Conservation (phyloP, 2,329 filamentous ascomycete species). For the Aspergillus terreus region DNA sequence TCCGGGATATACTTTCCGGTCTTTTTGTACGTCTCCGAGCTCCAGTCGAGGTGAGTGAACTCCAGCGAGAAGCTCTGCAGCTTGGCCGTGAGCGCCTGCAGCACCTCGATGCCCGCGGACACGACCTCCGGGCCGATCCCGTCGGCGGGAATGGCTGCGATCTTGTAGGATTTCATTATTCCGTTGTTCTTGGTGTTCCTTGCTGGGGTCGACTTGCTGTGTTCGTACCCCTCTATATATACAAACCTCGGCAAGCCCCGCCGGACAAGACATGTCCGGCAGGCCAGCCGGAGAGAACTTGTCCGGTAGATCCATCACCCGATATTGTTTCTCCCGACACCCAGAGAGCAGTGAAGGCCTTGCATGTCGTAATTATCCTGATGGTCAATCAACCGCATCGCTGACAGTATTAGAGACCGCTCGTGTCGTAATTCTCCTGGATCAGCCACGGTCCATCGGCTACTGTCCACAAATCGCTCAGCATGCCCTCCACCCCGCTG, state of each 20-base stretch:
- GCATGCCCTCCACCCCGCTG: slow-evolving; percentile 2
- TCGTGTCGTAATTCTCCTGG: slow-evolving; percentile 18
- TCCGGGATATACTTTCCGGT: slow-evolving; percentile 63
- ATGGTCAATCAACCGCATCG: no score
- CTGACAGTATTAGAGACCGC: no score
- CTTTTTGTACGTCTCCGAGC: slow-evolving; percentile 62
- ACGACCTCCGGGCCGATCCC: slow-evolving; percentile 69
- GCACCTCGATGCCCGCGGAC: slow-evolving; percentile 58
- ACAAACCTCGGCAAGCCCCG: not conserved
- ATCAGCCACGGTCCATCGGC: slow-evolving; percentile 33
- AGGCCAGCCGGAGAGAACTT: not conserved
- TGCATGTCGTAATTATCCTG: no score
- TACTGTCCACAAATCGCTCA: slow-evolving; percentile 27
- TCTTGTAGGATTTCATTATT: slow-evolving; percentile 38
- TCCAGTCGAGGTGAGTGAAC: slow-evolving; percentile 65
- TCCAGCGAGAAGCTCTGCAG: slow-evolving; percentile 57
- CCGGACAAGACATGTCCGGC: not conserved
- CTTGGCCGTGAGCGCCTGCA: slow-evolving; percentile 44
- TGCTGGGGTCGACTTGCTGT: no score
- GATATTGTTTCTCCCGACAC: no score
- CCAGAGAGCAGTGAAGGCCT: no score
- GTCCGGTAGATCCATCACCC: not conserved
- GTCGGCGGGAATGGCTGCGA: slow-evolving; percentile 66
- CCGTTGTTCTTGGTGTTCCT: no score
- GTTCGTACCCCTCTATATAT: not conserved